Evolutionary conservation across 2,329 filamentous ascomycete genomes (phyloP).

Genomic region (Drechslerella coelobrocha): DNA sequence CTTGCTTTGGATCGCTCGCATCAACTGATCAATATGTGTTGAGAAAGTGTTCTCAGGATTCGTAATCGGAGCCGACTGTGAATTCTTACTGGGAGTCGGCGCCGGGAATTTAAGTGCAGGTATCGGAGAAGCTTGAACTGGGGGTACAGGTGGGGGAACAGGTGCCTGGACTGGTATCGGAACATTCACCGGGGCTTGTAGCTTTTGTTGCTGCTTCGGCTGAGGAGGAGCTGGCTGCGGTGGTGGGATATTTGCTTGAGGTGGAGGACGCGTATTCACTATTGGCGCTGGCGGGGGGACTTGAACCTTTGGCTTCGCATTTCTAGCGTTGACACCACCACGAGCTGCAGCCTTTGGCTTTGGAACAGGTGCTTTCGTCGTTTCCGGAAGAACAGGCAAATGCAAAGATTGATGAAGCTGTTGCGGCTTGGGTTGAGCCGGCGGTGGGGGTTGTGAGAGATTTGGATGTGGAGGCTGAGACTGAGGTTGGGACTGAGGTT

Average conservation of each 20-base stretch:
- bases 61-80: constrained; percentile 53
- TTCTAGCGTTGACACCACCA: constrained; percentile 21
- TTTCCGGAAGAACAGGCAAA: constrained; percentile 39
- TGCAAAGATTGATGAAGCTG: constrained; percentile 43
- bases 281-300: background rate
- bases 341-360: constrained; percentile 40
- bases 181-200: constrained; percentile 32
- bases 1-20: constrained; percentile 84
- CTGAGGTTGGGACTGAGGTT: constrained; percentile 16
- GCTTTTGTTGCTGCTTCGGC: constrained; percentile 35
- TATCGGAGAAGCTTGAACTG: constrained; percentile 14
- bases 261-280: background rate
- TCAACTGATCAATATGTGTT: constrained; percentile 85
- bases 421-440: constrained; percentile 32
- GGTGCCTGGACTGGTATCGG: constrained; percentile 39
- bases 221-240: background rate
- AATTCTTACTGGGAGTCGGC: constrained; percentile 48
- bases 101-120: constrained; percentile 39
- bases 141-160: constrained; percentile 25
- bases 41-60: constrained; percentile 69
- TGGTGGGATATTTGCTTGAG: constrained; percentile 1
- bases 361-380: constrained; percentile 20
- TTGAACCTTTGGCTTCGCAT: constrained; percentile 29
- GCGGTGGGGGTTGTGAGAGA: constrained; percentile 30
- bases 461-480: constrained; percentile 29